These are phyloP conservation scores for Chytriomyces sp. DNA, from an alignment of 192 early-diverging fungal species.

Conservation along the genomic window DNA sequence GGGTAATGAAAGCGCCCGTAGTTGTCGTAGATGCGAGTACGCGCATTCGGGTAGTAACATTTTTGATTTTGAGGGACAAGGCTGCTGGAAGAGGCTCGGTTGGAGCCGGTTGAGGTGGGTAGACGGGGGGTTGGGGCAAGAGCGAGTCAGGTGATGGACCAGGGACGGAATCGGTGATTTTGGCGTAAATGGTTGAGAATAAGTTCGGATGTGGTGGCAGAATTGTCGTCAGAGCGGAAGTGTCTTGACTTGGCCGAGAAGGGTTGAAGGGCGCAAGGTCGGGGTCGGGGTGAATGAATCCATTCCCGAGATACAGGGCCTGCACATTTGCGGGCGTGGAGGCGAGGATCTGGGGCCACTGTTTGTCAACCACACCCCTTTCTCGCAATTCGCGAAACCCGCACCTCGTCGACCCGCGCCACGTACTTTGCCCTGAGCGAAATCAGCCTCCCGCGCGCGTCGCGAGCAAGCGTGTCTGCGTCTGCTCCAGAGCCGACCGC, in stretches of 20 bases:
- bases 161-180: neutral
- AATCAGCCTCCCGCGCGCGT: neutral
- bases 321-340: neutral
- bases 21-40: neutral
- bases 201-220: neutral
- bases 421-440: conserved; percentile 1
- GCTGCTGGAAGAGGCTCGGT: neutral
- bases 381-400: neutral
- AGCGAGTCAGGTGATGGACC: neutral
- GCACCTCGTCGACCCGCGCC: conserved; percentile 3
- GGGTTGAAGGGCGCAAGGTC: neutral
- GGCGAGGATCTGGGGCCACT: neutral
- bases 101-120: neutral
- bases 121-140: neutral
- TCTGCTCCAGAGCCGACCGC: neutral
- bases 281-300: neutral
- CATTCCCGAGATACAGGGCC: conserved; percentile 8
- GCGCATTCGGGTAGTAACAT: neutral
- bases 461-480: neutral
- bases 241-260: too few species aligned
- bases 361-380: neutral
- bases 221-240: too few species aligned
- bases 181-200: neutral
- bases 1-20: neutral
- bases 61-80: neutral